Evolutionary conservation across 108 stramenopile species (phyloP).

Genomic region (Schizochytrium sp.): DNA sequence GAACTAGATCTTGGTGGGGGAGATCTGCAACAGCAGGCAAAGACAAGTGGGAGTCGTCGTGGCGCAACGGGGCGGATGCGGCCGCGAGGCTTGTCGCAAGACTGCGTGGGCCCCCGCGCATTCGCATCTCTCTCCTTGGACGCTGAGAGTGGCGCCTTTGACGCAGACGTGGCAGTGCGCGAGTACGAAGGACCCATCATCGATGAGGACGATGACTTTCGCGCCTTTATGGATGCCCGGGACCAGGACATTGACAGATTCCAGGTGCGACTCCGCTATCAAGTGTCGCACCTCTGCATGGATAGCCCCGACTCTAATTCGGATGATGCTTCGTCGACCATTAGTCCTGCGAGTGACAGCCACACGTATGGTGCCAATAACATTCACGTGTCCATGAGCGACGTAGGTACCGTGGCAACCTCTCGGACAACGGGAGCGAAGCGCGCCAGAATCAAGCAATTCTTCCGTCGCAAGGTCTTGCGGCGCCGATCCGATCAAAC

Average conservation of each 20-base stretch:
- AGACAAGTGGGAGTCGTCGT: too few species aligned
- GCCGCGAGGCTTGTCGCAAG: not conserved
- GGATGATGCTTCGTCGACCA: not conserved
- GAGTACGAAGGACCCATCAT: not conserved
- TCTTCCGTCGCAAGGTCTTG: not conserved
- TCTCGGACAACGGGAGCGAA: not conserved
- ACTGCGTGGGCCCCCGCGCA: not conserved
- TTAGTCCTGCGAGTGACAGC: not conserved
- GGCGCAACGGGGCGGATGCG: not conserved
- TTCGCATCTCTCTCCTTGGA: not conserved
- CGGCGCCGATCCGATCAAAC: not conserved
- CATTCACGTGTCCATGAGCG: not conserved
- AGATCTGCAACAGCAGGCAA: too few species aligned
- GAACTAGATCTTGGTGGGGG: not conserved
- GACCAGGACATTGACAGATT: not conserved
- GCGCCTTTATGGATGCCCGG: not conserved
- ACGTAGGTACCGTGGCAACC: not conserved
- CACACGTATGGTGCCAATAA: not conserved
- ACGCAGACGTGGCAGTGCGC: not conserved
- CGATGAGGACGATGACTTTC: slow-evolving; percentile 9
- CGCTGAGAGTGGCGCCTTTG: not conserved
- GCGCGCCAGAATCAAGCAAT: not conserved
- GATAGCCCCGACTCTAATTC: not conserved
- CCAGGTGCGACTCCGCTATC: not conserved
- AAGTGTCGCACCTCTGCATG: not conserved